Conservation (phyloP, 768 basidiomycete species). For the Pleurotus pulmonarius region DNA sequence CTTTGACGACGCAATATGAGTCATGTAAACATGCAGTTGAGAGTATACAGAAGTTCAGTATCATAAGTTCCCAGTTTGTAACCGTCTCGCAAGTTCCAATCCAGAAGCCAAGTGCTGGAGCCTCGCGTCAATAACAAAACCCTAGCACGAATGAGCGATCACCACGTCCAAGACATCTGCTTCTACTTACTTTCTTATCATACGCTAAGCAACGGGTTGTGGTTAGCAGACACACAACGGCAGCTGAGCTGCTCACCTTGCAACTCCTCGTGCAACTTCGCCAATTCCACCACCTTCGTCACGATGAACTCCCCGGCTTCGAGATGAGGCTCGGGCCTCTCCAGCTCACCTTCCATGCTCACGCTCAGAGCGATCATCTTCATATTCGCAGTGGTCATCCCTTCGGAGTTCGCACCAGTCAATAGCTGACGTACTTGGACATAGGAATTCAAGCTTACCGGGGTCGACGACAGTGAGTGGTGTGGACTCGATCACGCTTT, state of each 20-base stretch:
- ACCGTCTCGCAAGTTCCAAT: slow-evolving; percentile 49
- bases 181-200: slow-evolving; percentile 42
- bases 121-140: slow-evolving; percentile 70
- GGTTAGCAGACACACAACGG: not conserved
- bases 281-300: slow-evolving; percentile 64
- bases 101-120: slow-evolving; percentile 75
- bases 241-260: slow-evolving; percentile 46
- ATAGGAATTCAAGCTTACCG: slow-evolving; percentile 48
- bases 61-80: slow-evolving; percentile 19
- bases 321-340: slow-evolving; percentile 69
- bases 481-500: slow-evolving; percentile 57
- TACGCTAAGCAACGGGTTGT: slow-evolving; percentile 40
- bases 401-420: slow-evolving; percentile 36
- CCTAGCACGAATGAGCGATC: slow-evolving; percentile 21
- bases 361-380: slow-evolving; percentile 76
- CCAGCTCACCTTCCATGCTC: slow-evolving; percentile 59
- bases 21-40: too few species aligned
- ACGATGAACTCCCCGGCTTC: slow-evolving; percentile 87
- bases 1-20: too few species aligned
- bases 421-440: not conserved
- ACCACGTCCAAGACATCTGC: not conserved
- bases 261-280: slow-evolving; percentile 58
- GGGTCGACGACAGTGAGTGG: slow-evolving; percentile 68
- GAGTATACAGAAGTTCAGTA: too few species aligned
- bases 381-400: slow-evolving; percentile 95